Conservation (phyloP, 2,329 filamentous ascomycete species). For the Ophiocordyceps sinensis region DNA sequence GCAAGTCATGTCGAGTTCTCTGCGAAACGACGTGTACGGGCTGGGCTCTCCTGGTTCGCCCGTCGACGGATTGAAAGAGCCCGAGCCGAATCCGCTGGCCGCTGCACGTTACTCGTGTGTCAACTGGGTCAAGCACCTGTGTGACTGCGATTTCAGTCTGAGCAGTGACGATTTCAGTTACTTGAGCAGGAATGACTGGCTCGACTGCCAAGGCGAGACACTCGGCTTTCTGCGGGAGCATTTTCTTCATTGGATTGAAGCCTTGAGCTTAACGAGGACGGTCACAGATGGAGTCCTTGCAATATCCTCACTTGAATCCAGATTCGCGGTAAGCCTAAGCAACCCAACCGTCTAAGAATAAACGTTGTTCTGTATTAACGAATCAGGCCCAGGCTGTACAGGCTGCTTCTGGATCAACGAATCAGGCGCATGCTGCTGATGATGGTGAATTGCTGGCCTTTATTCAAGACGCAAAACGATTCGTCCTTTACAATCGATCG, state of each 20-base stretch:
- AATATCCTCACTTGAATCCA: background rate
- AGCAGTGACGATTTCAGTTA: too few relatives aligned
- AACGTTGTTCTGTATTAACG: too few relatives aligned
- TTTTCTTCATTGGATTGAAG: slow-evolving; percentile 9
- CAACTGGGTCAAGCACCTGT: slow-evolving; percentile 6
- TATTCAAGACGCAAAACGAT: background rate
- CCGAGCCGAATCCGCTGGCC: slow-evolving; percentile 4
- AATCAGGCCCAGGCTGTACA: too few relatives aligned
- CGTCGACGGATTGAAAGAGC: background rate
- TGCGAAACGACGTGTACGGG: slow-evolving; percentile 10
- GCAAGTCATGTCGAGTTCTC: background rate
- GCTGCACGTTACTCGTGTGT: slow-evolving; percentile 2
- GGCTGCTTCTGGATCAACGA: too few relatives aligned
- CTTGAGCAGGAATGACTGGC: background rate
- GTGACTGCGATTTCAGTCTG: background rate
- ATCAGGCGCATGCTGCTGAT: background rate
- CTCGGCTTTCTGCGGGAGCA: slow-evolving; percentile 3
- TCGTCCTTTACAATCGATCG: background rate
- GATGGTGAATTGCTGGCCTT: background rate
- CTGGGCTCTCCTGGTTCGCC: slow-evolving; percentile 5
- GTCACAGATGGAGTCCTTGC: background rate
- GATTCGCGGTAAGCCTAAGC: background rate
- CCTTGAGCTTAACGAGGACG: slow-evolving; percentile 3
- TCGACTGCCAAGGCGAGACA: background rate
- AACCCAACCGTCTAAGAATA: too few relatives aligned